Percentiles rank a stretch among this genome's conserved stretches.
phyloP scores from a whole-genome alignment of 768 basidiomycete genomes.

The Holtermannia corniformis region DNA sequence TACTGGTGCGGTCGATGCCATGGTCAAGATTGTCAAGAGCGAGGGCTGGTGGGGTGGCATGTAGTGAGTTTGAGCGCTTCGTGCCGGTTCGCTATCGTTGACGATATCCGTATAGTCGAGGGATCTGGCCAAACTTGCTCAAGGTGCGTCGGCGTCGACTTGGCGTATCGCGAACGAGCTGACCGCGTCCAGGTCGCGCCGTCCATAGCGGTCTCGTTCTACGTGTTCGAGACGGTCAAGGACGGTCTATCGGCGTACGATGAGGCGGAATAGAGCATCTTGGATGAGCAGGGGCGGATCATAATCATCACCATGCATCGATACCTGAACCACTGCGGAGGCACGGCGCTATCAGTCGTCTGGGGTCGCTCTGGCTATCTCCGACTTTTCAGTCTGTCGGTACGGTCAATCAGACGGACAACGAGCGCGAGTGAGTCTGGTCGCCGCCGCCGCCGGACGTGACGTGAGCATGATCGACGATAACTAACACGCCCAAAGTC shows the following conservation, averaged over 20 bases:
- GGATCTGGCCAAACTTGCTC: constrained; percentile 35
- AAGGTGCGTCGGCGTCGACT: constrained; percentile 16
- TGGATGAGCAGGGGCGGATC: neutral
- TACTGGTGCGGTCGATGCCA: constrained; percentile 68
- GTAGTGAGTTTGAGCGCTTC: constrained; percentile 26
- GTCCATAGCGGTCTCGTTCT: constrained; percentile 37
- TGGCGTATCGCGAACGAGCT: neutral
- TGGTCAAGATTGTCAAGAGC: constrained; percentile 55
- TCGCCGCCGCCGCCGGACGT: no score
- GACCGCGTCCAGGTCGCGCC: constrained; percentile 19
- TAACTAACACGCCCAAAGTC: no score
- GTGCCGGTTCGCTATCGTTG: neutral
- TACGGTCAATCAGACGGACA: no score
- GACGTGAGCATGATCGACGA: no score
- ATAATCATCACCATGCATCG: neutral
- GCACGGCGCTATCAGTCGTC: neutral
- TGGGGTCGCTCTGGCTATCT: no score
- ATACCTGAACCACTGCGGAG: neutral
- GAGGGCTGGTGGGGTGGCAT: constrained; percentile 54
- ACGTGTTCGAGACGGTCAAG: constrained; percentile 37
- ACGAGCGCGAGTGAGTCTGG: no score
- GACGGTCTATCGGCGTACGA: constrained; percentile 15
- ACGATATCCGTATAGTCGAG: constrained; percentile 16
- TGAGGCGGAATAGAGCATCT: constrained; percentile 1
- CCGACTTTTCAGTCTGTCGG: no score